Base-by-base conservation (phyloP, 2,329 filamentous ascomycete species). In the Aureobasidium uvarum region DNA sequence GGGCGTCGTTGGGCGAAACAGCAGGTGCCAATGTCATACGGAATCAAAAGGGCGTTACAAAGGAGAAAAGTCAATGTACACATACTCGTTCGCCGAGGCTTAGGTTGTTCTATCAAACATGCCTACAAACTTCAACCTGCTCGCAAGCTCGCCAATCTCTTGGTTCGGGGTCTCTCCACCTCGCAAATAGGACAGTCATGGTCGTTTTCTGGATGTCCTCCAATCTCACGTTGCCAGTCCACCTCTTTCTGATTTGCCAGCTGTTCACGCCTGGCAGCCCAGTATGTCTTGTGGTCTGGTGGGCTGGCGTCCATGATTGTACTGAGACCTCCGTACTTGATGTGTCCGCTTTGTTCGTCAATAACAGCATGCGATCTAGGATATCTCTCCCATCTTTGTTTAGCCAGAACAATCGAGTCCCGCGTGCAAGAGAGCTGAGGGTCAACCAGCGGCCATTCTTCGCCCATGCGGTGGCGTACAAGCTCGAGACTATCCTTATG, bases 401-500 rank as follows among this genome's bases (percentile, higher is more conserved):
- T 72, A 5, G 69, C 67, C 5, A 75, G 58, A 16, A 72, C 45
- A 62, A 73, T 72, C 6, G 72, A 74, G 65, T 75, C 73, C 25
- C 64, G 66, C 13, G 70, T 60, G n/a, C 67, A 67, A 28, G 70
- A 59, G 10, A 74, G 68, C 13, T 67, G 62, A n/a, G 64, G 65
- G 41, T 69, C 73, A 39, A 67, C 63, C 20, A 64, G 58, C 5
- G 64, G 66, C 14, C 67, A 66, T 4, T 68, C 59, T 10, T 66
- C 67, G 2, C 63, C 59, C 16, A 72, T 66, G 14, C 71, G 68
- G 25, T 68, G 62, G 14, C 68, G 71, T 16, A 69, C 67, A 8
- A 74, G 68, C 4, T 74, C 72, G 14, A 75, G 67, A 7, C 72
- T 74, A 66, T 75, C 71, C 52, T 73, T 70, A 60, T 74, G 73